These are phyloP conservation scores for Albatrellus ellisii DNA, from an alignment of 768 basidiomycete species.

Conservation along the genomic window DNA sequence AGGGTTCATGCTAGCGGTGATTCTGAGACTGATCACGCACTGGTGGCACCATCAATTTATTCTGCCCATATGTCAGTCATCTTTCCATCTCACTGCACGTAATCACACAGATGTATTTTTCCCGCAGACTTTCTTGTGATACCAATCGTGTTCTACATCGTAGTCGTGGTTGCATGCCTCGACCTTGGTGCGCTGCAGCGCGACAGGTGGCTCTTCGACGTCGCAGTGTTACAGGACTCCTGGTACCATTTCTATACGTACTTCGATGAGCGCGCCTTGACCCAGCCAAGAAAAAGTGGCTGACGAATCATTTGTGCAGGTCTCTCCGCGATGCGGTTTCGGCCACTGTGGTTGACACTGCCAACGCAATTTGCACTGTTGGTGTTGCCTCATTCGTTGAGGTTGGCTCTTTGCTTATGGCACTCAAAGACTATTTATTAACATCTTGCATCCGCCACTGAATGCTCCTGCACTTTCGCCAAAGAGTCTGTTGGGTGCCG, in stretches of 20 bases:
- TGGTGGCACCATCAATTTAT: slow-evolving; percentile 79
- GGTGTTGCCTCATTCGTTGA: slow-evolving; percentile 23
- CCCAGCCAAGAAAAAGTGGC: not conserved
- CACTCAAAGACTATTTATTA: slow-evolving; percentile 62
- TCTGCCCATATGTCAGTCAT: slow-evolving; percentile 70
- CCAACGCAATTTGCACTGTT: slow-evolving; percentile 91
- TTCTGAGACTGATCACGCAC: slow-evolving; percentile 70
- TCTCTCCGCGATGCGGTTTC: slow-evolving; percentile 42
- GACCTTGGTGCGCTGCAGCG: slow-evolving; percentile 45
- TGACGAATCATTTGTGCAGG: slow-evolving; percentile 28
- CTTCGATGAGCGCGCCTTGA: slow-evolving; percentile 37
- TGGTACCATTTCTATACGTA: slow-evolving; percentile 87
- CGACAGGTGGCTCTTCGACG: slow-evolving; percentile 81
- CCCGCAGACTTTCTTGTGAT: slow-evolving; percentile 67
- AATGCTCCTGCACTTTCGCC: slow-evolving; percentile 70
- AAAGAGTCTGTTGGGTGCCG: not conserved
- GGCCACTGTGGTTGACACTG: slow-evolving; percentile 65
- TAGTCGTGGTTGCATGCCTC: slow-evolving; percentile 50
- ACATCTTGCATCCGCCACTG: slow-evolving; percentile 71
- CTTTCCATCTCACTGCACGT: slow-evolving; percentile 9
- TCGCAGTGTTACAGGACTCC: slow-evolving; percentile 29
- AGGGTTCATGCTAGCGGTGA: slow-evolving; percentile 59
- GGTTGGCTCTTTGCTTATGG: not conserved
- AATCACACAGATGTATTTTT: not conserved
- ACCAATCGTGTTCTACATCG: slow-evolving; percentile 72